Evolutionary conservation across 2,329 filamentous ascomycete genomes (phyloP), one percentile per base, ranked within the genome.

Genomic region (Cladobotryum protrusum): DNA sequence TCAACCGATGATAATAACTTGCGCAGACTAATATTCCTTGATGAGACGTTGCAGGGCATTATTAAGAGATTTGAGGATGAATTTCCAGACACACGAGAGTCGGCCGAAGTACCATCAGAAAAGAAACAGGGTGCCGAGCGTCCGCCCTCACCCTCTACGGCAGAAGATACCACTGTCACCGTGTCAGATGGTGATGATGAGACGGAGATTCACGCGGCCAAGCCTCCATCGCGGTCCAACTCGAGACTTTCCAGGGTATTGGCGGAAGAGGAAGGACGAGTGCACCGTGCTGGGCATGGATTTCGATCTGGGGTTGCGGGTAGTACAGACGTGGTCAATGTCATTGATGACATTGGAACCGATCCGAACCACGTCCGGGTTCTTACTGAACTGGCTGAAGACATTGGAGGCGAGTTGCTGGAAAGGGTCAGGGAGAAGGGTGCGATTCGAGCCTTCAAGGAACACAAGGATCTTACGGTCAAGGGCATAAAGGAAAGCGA

Each of bases 11-110:
- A 91, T 58, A 75, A 82, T 57, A 87, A 85, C 57, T 88, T 95
- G 64, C 81, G 91, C 83, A 79, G 77, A 82, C 79, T 97, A 17
- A 75, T 86, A 40, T 96, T 96, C 78, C 79, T 99, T 29, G 90
- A 96, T 61, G 77, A 86, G 53, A 97, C 93, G 0, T 76, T 99
- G 9, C 79, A 90, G 61, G 85, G 86, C 57, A 96, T 97, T 71
- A 97, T 97, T 62, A 85, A 89, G 64, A 86, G 93, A 24, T 99
- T 97, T 64, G 93, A 97, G 66, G 87, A 95, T 64, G 92, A 97
- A 67, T 97, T 90, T 61, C 93, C 93, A 0, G 92, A 97, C 63
- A 95, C 88, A 1, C 83, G 89, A 34, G 73, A 60, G 60, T 42
- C 57, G 9, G 44, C 34, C 7, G 17, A 49, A 11, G 49, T 40